phyloP scores from a whole-genome alignment of 2,329 filamentous ascomycete genomes.

The Ceratocystis destructans region DNA sequence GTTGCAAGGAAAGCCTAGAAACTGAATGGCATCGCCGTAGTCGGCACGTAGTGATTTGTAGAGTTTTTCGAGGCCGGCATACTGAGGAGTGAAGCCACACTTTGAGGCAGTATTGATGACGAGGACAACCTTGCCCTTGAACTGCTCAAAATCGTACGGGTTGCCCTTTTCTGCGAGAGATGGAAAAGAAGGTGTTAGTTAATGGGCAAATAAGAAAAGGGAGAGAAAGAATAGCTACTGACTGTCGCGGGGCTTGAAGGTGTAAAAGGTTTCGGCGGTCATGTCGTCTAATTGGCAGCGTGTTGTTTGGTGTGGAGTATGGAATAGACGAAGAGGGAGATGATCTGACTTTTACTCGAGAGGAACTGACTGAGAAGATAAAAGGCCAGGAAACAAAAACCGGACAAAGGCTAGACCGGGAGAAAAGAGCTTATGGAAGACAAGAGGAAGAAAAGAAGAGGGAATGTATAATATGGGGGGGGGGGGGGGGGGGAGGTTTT shows the following conservation, averaged over 20 bases:
- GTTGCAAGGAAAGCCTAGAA: constrained; percentile 97
- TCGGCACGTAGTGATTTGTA: constrained; percentile 63
- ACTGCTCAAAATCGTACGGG: constrained; percentile 53
- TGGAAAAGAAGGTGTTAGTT: constrained; percentile 14
- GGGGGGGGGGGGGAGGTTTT: no score
- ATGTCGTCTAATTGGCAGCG: not conserved
- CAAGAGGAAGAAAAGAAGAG: no score
- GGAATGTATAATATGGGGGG: no score
- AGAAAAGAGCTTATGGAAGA: no score
- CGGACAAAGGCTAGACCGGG: not conserved
- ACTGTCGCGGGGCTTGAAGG: constrained; percentile 76
- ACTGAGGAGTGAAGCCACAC: constrained; percentile 97
- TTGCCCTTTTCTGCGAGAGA: constrained; percentile 39
- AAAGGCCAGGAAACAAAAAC: not conserved
- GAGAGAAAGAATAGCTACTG: constrained; percentile 27
- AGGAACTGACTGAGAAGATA: not conserved
- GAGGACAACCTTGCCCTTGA: constrained; percentile 85
- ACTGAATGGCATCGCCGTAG: constrained; percentile 62
- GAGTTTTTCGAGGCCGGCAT: constrained; percentile 75
- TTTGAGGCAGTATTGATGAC: constrained; percentile 97
- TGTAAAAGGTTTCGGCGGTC: constrained; percentile 45
- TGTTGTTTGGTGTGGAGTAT: not conserved
- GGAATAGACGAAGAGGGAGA: not conserved
- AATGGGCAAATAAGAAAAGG: not conserved
- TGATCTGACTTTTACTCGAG: not conserved